Percentiles rank a stretch among this genome's conserved stretches.
Conservation (phyloP, 1,139 yeast genomes). For the Yamadazyma blattariae region DNA sequence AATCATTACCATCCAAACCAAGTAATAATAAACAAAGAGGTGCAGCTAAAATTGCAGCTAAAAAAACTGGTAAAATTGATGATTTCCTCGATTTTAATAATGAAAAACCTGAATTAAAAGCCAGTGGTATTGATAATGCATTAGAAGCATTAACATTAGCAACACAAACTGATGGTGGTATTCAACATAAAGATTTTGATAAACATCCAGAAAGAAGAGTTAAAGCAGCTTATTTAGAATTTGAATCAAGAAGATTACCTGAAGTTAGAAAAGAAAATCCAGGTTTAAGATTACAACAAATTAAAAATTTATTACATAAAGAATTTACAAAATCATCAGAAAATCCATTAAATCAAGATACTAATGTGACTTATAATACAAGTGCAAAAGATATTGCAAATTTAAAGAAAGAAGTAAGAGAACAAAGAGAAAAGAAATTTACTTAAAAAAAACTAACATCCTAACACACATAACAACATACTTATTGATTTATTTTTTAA, state of each 20-base stretch:
- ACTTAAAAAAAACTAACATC: constrained; percentile 12
- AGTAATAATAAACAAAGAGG: constrained; percentile 58
- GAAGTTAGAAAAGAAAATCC: constrained; percentile 74
- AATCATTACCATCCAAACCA: constrained; percentile 58
- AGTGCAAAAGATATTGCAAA: constrained; percentile 49
- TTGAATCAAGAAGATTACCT: constrained; percentile 70
- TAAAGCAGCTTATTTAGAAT: constrained; percentile 76
- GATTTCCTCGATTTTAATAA: constrained; percentile 54
- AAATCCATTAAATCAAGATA: constrained; percentile 82
- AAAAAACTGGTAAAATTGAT: constrained; percentile 62
- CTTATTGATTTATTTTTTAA: too few species aligned
- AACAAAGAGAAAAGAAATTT: constrained; percentile 43
- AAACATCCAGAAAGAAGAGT: constrained; percentile 89
- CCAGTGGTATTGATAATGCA: constrained; percentile 76
- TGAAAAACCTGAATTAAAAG: constrained; percentile 56
- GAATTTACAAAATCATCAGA: constrained; percentile 81
- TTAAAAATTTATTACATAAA: constrained; percentile 70
- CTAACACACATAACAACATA: too few species aligned
- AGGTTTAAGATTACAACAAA: constrained; percentile 76
- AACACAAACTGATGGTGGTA: constrained; percentile 53
- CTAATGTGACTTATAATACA: constrained; percentile 64
- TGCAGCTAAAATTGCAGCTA: constrained; percentile 65
- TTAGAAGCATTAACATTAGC: constrained; percentile 68
- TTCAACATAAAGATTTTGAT: constrained; percentile 63
- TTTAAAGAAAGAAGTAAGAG: constrained; percentile 51